Base-by-base conservation (phyloP, 2,329 filamentous ascomycete genomes). In the Fusarium xyrophilum region DNA sequence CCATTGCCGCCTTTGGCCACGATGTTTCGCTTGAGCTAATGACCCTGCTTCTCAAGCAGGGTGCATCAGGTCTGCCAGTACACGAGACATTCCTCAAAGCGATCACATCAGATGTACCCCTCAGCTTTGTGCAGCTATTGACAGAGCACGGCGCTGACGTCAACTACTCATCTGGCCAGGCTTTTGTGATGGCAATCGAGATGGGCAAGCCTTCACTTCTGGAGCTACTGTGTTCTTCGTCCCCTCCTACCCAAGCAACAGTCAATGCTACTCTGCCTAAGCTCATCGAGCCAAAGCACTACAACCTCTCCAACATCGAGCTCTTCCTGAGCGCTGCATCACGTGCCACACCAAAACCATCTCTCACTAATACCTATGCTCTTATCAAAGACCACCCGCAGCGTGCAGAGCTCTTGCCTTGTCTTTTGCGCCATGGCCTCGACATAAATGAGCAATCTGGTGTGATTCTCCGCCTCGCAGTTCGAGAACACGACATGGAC, bases 41-140 rank as follows among this genome's bases (percentile, higher is more conserved):
- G 25, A 35, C 62, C 2, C 12, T 66, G 0, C 62, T 66, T 2
- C 51, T 66, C 5, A 28, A 52, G 12, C 48, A 56, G 4, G 63
- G 63, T 3, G 56, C 61, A 4, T 43, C 55, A 0, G 61, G 61
- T 5, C 12, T 5, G 1, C 15, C 17, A 9, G 10, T 61, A 0
- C 8, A 66, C 4, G 12, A 65, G 4, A 40, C 36, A 5, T 21
- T 66, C 2, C 30, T 66, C 4, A 42, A 48, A 3, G 56, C 56
- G 8, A 39, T 36, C 0, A 5, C 23, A 17, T n/a, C 25, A 3
- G 56, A 61, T 15, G 3, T 4, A 5, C 35, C 30, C 5, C 5
- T 48, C 5, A 23, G 32, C 5, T 44, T 66, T 27, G 27, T 56
- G 10, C 56, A 25, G 6, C 14, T 40, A 2, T 47, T 66, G 5